Conservation (phyloP, 2,329 filamentous ascomycete species). For the Aplosporella prunicola region DNA sequence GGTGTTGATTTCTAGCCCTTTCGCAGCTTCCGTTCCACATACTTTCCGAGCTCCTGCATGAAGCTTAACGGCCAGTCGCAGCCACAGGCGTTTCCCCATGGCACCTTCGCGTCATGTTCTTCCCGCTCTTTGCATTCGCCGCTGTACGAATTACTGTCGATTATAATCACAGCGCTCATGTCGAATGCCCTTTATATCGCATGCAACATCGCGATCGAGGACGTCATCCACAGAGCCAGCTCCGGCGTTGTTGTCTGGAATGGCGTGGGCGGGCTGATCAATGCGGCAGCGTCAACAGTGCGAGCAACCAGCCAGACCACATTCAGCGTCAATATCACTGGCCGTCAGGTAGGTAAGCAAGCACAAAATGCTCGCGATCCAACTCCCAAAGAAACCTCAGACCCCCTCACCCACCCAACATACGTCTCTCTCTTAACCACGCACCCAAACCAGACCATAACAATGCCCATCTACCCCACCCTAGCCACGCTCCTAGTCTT, state of each 20-base stretch:
- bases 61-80: too few species aligned
- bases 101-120: too few species aligned
- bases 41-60: too few species aligned
- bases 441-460: neutral
- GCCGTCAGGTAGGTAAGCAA: constrained; percentile 3
- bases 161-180: neutral
- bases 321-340: neutral
- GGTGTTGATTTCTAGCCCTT: too few species aligned
- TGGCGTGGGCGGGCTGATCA: neutral
- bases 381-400: too few species aligned
- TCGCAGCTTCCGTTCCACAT: too few species aligned
- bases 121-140: too few species aligned
- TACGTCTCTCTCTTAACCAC: too few species aligned
- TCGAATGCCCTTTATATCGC: constrained; percentile 3
- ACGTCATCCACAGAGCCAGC: constrained; percentile 1
- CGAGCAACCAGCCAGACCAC: neutral
- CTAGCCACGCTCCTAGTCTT: neutral
- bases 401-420: neutral
- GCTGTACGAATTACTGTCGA: too few species aligned
- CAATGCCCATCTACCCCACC: neutral
- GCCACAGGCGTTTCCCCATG: too few species aligned
- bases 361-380: too few species aligned
- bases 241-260: constrained; percentile 3
- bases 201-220: neutral
- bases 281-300: neutral